Conservation (phyloP, 116 monocot genomes). For the Phalaenopsis hybrid region DNA sequence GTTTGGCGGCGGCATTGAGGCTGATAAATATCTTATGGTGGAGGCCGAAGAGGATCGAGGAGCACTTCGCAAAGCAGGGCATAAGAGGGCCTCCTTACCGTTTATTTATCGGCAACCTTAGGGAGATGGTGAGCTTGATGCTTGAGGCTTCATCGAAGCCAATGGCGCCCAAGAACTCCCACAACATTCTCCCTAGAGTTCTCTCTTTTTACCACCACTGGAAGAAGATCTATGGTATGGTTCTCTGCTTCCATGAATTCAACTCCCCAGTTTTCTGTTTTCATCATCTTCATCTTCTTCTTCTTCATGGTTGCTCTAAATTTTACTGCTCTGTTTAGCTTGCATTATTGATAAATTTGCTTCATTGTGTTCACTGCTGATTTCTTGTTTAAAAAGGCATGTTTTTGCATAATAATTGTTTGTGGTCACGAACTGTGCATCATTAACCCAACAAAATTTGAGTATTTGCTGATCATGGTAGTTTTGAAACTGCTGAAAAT, state of each 20-base stretch:
- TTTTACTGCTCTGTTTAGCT: no score
- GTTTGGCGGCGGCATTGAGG: conserved; percentile 21
- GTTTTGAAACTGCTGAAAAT: no score
- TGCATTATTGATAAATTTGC: no score
- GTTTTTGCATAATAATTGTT: no score
- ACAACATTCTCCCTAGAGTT: conserved; percentile 55
- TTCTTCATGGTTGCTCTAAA: no score
- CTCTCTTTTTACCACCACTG: conserved; percentile 68
- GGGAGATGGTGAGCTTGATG: conserved; percentile 53
- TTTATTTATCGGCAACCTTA: conserved; percentile 47
- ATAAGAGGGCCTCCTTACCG: conserved; percentile 19
- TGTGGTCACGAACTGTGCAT: no score
- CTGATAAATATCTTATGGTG: conserved; percentile 46
- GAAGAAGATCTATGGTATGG: conserved; percentile 75
- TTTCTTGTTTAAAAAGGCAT: no score
- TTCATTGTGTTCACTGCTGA: no score
- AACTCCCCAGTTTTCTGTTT: no score
- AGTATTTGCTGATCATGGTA: no score
- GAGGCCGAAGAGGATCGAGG: conserved; percentile 43
- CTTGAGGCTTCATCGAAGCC: conserved; percentile 43
- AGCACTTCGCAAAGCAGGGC: conserved; percentile 45
- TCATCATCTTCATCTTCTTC: no score
- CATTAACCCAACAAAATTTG: no score
- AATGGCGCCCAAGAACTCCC: conserved; percentile 26
- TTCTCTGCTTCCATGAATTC: not conserved